phyloP scores from a whole-genome alignment of 192 early-diverging fungal genomes.

The Podila epigama region DNA sequence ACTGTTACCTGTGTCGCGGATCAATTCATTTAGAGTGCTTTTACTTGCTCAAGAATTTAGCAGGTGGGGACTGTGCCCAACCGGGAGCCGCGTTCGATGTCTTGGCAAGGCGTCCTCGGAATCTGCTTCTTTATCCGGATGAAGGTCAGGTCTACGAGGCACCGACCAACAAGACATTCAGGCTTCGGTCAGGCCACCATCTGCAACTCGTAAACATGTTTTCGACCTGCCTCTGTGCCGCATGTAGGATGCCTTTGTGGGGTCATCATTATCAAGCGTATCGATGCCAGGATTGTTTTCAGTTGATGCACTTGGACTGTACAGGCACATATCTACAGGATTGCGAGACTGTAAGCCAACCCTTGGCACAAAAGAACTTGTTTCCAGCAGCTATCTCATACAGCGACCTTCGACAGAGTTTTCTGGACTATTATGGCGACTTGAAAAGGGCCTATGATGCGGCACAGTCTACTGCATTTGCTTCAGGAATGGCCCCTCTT shows the following conservation, averaged over 20 bases:
- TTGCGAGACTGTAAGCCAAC: background rate
- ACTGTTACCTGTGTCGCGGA: conserved; percentile 60
- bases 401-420: conserved; percentile 39
- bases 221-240: conserved; percentile 58
- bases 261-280: conserved; percentile 63
- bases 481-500: conserved; percentile 18
- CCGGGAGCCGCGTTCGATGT: conserved; percentile 13
- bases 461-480: conserved; percentile 35
- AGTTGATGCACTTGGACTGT: conserved; percentile 58
- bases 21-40: conserved; percentile 61
- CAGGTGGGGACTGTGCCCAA: conserved; percentile 27
- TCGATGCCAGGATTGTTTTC: conserved; percentile 56
- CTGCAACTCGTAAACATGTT: conserved; percentile 63
- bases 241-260: conserved; percentile 62
- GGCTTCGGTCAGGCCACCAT: conserved; percentile 47
- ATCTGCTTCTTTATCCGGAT: conserved; percentile 24
- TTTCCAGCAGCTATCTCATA: conserved; percentile 47
- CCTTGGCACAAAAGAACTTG: conserved; percentile 15
- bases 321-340: conserved; percentile 8
- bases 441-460: conserved; percentile 29
- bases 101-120: conserved; percentile 10
- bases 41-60: conserved; percentile 37
- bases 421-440: conserved; percentile 31
- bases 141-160: conserved; percentile 5
- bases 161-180: conserved; percentile 2